Conservation (phyloP, 768 basidiomycete genomes). For the Cystobasidium onofrii region DNA sequence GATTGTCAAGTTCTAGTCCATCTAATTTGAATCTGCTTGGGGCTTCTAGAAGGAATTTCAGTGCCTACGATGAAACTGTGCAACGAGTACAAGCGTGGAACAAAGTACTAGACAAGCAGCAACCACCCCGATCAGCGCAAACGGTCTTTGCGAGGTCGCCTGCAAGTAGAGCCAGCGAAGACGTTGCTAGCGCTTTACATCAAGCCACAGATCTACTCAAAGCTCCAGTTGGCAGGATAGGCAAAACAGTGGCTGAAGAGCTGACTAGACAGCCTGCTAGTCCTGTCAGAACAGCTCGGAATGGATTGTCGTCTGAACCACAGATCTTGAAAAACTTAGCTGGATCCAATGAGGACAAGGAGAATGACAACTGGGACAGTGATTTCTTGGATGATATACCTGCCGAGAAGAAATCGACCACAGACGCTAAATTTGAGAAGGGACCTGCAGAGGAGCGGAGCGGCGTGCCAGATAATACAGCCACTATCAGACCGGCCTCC, state of each 20-base stretch:
- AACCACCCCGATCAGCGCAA: background rate
- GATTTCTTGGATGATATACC: constrained; percentile 94
- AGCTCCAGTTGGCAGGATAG: background rate
- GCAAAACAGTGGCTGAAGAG: background rate
- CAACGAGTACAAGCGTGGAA: constrained; percentile 98
- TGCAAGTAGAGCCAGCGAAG: constrained; percentile 24
- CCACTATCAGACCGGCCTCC: constrained; percentile 33
- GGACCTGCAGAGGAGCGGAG: constrained; percentile 12
- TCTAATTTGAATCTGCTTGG: background rate
- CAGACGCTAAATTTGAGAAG: constrained; percentile 23
- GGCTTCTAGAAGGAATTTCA: constrained; percentile 41
- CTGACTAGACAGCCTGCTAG: background rate
- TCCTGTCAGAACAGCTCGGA: background rate
- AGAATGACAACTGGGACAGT: constrained; percentile 95
- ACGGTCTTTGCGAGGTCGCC: background rate
- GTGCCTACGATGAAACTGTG: constrained; percentile 76
- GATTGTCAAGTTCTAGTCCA: background rate
- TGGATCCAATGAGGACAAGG: constrained; percentile 68
- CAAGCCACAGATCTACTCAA: background rate
- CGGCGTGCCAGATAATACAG: constrained; percentile 27
- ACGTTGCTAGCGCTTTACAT: constrained; percentile 33
- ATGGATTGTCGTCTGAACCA: background rate
- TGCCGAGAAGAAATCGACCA: constrained; percentile 60
- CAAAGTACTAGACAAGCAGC: constrained; percentile 77
- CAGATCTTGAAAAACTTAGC: background rate